Evolutionary conservation across 805 yeast genomes (phyloP).

Genomic region (Ogataea allantospora): DNA sequence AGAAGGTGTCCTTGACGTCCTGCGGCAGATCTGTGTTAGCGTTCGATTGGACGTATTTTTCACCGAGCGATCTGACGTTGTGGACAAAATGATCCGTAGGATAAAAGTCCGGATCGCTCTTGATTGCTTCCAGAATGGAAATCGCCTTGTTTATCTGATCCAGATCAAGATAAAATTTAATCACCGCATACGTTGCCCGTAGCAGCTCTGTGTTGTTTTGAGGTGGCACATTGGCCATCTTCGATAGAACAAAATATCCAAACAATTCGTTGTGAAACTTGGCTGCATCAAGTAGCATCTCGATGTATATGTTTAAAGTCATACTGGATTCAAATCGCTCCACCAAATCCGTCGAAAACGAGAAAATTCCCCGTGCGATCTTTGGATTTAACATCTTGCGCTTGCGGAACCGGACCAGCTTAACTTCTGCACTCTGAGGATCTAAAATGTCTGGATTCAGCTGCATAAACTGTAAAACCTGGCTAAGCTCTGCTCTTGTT

Average conservation of each 20-base stretch:
- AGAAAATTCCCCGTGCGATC: slow-evolving; percentile 7
- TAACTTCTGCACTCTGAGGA: slow-evolving; percentile 14
- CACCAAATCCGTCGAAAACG: slow-evolving; percentile 7
- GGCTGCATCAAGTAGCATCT: slow-evolving; percentile 12
- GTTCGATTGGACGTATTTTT: not conserved
- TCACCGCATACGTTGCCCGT: slow-evolving; percentile 15
- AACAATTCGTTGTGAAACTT: slow-evolving; percentile 10
- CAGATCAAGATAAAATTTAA: slow-evolving; percentile 14
- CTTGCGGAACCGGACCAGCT: slow-evolving; percentile 24
- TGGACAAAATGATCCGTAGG: slow-evolving; percentile 14
- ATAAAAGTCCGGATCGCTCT: slow-evolving; percentile 12
- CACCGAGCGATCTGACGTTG: slow-evolving; percentile 1
- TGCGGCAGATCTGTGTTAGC: not conserved
- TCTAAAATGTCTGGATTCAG: slow-evolving; percentile 14
- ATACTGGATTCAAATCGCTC: not conserved
- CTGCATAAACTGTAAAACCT: slow-evolving; percentile 16
- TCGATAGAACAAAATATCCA: slow-evolving; percentile 13
- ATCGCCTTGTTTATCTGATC: slow-evolving; percentile 16
- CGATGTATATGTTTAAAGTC: slow-evolving; percentile 7
- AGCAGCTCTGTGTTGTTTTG: slow-evolving; percentile 11
- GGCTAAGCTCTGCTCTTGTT: slow-evolving; percentile 16
- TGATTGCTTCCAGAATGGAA: slow-evolving; percentile 16
- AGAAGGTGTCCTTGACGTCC: slow-evolving; percentile 1
- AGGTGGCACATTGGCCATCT: slow-evolving; percentile 14
- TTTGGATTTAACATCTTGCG: slow-evolving; percentile 15